Evolutionary conservation across 176 grass and related monocot genomes (phyloP).

Genomic region (Carex myosuroides): DNA sequence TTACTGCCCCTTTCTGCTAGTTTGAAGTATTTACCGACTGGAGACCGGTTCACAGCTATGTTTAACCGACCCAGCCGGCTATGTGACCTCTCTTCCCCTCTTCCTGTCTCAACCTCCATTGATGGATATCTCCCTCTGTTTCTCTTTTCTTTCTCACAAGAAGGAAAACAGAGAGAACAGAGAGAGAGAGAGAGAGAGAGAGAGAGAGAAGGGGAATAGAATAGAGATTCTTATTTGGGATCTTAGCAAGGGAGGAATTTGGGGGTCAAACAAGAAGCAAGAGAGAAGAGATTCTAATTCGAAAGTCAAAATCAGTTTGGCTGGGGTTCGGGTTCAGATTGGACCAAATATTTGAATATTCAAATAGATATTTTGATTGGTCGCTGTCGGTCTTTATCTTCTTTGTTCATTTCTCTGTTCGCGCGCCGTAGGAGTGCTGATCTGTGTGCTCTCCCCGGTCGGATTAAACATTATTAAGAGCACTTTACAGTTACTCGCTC

Average conservation of each 20-base stretch:
- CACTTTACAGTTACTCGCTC: too few relatives aligned
- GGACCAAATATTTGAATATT: not conserved
- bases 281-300: not conserved
- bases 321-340: not conserved
- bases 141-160: not conserved
- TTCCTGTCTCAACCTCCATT: conserved; percentile 13
- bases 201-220: not conserved
- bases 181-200: not conserved
- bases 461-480: not conserved
- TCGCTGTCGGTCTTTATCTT: not conserved
- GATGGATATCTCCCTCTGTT: not conserved
- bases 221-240: conserved; percentile 15
- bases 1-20: conserved; percentile 38
- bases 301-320: not conserved
- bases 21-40: conserved; percentile 15
- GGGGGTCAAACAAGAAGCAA: conserved; percentile 2
- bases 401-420: not conserved
- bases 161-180: not conserved
- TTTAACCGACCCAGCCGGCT: conserved; percentile 24
- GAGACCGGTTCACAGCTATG: not conserved
- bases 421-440: not conserved
- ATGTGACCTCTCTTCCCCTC: not conserved
- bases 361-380: conserved; percentile 6
- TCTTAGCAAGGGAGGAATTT: not conserved
- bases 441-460: too few relatives aligned